Base-by-base conservation (phyloP, 768 basidiomycete genomes). In the Hygrophoropsis aurantiaca region DNA sequence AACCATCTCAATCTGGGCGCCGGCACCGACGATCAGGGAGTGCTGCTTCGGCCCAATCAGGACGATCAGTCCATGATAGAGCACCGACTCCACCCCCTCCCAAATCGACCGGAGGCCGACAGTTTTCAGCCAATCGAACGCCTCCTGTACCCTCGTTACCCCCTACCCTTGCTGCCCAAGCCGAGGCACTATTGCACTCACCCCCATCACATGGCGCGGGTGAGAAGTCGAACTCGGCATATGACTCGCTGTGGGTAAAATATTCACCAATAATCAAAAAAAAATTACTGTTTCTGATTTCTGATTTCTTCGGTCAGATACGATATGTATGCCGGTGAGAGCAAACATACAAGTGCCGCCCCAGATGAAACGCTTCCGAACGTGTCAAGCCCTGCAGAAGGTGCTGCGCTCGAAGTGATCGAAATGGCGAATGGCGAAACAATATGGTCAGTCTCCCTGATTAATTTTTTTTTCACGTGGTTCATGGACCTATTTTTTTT, bases 391-490 rank as follows among this genome's bases (percentile, higher is more conserved):
- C 33, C 62, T 40, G 61, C 65, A 50, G 56, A 78, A 41, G 81
- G 79, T 11, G 79, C 84, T 40, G 89, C 84, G 4, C 69, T 92
- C 24, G 87, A 93, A 66, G 77, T 92, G 36, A 75, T 92, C 45
- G 86, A 92, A 59, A 69, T 90, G 58, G 86, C 87, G n/a, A 90
- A 90, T 59, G 90, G 90, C 19, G 84, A 91, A 61, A 89, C 87
- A 7, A 83, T 93, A 50, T 93, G 90, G 90, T 88, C 45, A 48
- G 82, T 73, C 20, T 38, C 37, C 51, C 27, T 40, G 30, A 32
- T 1, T n/a, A 9, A 7, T 11, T 18, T 46, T 26, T 38, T 48
- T 27, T 39, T 49, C 5, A 26, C 20, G n/a, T 18, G 5, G 16
- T 33, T 2, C 4, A 21, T 37, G 54, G 25, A 44, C 36, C 15